phyloP scores from a whole-genome alignment of 1,284 basidiomycete genomes.

The Ganoderma lucidum region DNA sequence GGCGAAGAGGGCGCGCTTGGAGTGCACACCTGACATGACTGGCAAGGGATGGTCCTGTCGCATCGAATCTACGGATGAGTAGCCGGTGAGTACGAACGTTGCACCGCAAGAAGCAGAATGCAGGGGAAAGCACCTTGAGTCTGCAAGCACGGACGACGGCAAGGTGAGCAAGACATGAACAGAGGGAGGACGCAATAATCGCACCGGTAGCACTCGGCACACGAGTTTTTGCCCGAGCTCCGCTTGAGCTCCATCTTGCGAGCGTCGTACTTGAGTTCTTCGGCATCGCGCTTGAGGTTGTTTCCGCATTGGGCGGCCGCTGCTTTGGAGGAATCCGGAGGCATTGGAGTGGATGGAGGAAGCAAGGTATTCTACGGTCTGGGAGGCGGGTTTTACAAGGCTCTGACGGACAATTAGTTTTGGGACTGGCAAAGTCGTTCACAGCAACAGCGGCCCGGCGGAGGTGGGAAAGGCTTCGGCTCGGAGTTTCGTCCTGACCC shows the following conservation, averaged over 20 bases:
- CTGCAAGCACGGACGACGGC: conserved; percentile 24
- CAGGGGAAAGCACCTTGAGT: conserved; percentile 35
- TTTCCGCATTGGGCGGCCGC: conserved; percentile 38
- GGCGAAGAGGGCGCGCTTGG: neutral
- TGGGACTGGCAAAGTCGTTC: conserved; percentile 19
- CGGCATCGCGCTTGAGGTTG: conserved; percentile 37
- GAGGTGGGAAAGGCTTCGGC: conserved; percentile 25
- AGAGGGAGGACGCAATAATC: conserved; percentile 41
- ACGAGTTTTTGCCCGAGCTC: conserved; percentile 72
- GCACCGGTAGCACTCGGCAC: conserved; percentile 77
- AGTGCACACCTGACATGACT: conserved; percentile 65
- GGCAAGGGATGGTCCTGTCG: conserved; percentile 79
- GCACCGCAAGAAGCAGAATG: conserved; percentile 7
- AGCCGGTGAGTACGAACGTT: conserved; percentile 20
- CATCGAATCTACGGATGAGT: conserved; percentile 63
- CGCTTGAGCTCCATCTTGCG: conserved; percentile 66
- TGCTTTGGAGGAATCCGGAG: conserved; percentile 42
- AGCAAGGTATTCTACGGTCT: conserved; percentile 19
- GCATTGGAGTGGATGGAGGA: conserved; percentile 39
- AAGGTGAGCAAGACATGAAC: conserved; percentile 25
- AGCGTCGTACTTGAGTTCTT: conserved; percentile 42
- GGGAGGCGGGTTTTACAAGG: conserved; percentile 21
- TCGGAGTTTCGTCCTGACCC: too few species aligned
- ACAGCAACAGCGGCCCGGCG: conserved; percentile 29
- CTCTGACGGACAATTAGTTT: conserved; percentile 32